Evolutionary conservation across 441 rosid genomes (phyloP).

Genomic region (Populus hybrid): DNA sequence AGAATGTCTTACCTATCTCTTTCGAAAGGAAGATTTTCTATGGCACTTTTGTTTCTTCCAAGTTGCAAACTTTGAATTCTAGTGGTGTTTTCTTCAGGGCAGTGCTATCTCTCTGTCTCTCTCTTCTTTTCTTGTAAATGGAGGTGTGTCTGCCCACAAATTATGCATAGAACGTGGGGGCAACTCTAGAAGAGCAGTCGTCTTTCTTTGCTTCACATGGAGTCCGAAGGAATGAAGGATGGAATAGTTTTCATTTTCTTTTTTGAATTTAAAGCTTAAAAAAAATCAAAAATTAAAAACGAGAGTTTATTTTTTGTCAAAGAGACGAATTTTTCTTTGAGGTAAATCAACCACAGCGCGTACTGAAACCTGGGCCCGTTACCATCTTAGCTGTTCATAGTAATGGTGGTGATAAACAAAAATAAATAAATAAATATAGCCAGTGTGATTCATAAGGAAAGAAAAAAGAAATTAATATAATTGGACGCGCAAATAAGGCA

Average conservation of each 20-base stretch:
- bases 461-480: not conserved
- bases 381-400: not conserved
- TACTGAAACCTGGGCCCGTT: not conserved
- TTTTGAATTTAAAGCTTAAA: not conserved
- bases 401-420: not conserved
- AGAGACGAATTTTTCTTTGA: not conserved
- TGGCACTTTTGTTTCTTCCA: not conserved
- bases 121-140: constrained; percentile 2
- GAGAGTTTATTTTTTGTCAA: too few species aligned
- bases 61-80: constrained; percentile 8
- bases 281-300: not conserved
- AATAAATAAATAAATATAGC: too few species aligned
- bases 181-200: constrained; percentile 18
- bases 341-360: not conserved
- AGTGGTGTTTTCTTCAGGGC: constrained; percentile 3
- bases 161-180: constrained; percentile 46
- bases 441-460: too few species aligned
- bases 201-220: constrained; percentile 29
- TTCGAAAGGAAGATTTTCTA: constrained; percentile 4
- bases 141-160: constrained; percentile 22
- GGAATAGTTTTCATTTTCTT: not conserved
- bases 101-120: not conserved
- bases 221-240: not conserved
- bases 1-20: constrained; percentile 17
- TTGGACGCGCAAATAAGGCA: not conserved